These are phyloP conservation scores for Phytophthora cryptogea DNA, from an alignment of 352 stramenopile genomes.

Conservation along the genomic window DNA sequence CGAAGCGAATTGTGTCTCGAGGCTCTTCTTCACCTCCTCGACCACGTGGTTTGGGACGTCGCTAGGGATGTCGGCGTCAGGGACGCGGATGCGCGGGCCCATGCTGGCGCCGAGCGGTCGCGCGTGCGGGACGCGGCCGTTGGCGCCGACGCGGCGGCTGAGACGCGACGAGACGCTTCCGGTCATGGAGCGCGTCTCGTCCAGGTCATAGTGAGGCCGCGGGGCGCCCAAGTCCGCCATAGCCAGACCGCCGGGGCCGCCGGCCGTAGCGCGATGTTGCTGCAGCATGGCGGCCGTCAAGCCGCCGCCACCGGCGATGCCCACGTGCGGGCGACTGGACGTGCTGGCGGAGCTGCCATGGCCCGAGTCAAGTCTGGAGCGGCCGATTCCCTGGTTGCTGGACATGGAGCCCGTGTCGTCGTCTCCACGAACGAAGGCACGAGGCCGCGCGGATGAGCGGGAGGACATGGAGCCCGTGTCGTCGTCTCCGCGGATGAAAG, in stretches of 20 bases:
- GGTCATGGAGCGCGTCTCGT: slow-evolving; percentile 43
- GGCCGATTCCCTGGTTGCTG: slow-evolving; percentile 28
- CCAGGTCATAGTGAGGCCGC: slow-evolving; percentile 26
- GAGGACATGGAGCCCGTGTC: slow-evolving; percentile 32
- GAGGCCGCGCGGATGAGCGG: slow-evolving; percentile 29
- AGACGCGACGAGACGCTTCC: slow-evolving; percentile 32
- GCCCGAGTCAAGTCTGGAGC: slow-evolving; percentile 25
- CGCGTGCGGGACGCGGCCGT: slow-evolving; percentile 27
- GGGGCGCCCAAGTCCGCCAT: slow-evolving; percentile 25
- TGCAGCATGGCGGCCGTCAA: slow-evolving; percentile 47
- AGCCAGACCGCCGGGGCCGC: slow-evolving; percentile 1
- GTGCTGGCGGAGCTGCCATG: slow-evolving; percentile 19
- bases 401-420: slow-evolving; percentile 42
- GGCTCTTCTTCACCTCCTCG: slow-evolving; percentile 66
- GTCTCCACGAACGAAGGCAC: slow-evolving; percentile 33
- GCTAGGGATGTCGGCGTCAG: slow-evolving; percentile 46
- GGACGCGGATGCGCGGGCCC: slow-evolving; percentile 48
- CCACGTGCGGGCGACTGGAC: slow-evolving; percentile 31
- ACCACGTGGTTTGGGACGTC: slow-evolving; percentile 51
- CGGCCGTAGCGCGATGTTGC: slow-evolving; percentile 30
- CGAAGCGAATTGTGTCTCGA: slow-evolving; percentile 67
- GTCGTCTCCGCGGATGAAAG: slow-evolving; percentile 38
- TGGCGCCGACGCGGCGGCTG: slow-evolving; percentile 22
- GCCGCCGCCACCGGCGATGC: slow-evolving; percentile 38
- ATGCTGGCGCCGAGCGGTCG: slow-evolving; percentile 28